Evolutionary conservation across 1,284 basidiomycete genomes (phyloP).

Genomic region (Malassezia restricta): DNA sequence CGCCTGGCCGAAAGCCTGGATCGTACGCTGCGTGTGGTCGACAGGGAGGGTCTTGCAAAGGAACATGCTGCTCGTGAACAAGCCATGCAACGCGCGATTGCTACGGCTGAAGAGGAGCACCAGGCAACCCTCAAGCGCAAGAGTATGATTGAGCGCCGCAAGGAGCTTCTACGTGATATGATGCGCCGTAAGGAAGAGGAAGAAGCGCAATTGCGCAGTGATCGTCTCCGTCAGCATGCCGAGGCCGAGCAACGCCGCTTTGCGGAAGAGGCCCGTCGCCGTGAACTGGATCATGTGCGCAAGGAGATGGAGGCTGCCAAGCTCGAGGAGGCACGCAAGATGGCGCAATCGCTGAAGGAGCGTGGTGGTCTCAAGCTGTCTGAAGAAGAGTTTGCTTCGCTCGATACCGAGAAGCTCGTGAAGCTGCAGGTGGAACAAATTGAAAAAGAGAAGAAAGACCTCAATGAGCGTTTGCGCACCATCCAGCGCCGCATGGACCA

Average conservation of each 20-base stretch:
- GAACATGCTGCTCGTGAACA: slow-evolving; percentile 30
- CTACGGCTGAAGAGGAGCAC: slow-evolving; percentile 39
- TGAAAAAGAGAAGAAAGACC: slow-evolving; percentile 90
- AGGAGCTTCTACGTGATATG: slow-evolving; percentile 77
- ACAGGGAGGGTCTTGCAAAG: slow-evolving; percentile 23
- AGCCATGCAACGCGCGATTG: slow-evolving; percentile 36
- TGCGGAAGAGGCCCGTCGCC: slow-evolving; percentile 62
- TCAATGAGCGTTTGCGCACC: slow-evolving; percentile 70
- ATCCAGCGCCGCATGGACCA: slow-evolving; percentile 86
- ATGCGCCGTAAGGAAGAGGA: slow-evolving; percentile 78
- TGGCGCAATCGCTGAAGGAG: slow-evolving; percentile 73
- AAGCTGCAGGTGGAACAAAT: slow-evolving; percentile 62
- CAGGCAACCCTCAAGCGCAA: slow-evolving; percentile 39
- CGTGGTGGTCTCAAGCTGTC: slow-evolving; percentile 75
- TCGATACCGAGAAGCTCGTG: slow-evolving; percentile 80
- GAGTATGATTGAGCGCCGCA: slow-evolving; percentile 64
- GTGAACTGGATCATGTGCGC: slow-evolving; percentile 65
- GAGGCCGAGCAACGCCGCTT: slow-evolving; percentile 60
- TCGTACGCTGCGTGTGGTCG: slow-evolving; percentile 36
- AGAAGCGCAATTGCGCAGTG: slow-evolving; percentile 67
- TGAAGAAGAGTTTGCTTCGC: slow-evolving; percentile 62
- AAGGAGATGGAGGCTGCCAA: slow-evolving; percentile 72
- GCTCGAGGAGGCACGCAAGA: slow-evolving; percentile 74
- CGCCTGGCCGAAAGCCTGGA: slow-evolving; percentile 41
- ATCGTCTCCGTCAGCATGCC: slow-evolving; percentile 51